phyloP scores from a whole-genome alignment of 192 early-diverging fungal genomes.

The Gryganskiella cystojenkinii region DNA sequence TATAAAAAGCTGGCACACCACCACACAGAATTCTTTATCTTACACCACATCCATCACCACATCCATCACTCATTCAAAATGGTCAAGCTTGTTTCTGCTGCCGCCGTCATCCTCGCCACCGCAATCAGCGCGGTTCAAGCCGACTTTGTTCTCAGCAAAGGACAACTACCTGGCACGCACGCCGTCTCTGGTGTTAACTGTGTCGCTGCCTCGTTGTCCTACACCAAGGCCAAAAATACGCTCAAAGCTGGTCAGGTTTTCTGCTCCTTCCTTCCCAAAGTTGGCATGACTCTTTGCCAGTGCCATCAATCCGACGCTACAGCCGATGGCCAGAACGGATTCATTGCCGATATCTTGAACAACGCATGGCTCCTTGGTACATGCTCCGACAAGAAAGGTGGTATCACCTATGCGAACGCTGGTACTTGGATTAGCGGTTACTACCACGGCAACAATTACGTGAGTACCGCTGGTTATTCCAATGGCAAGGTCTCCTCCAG shows the following conservation, averaged over 20 bases:
- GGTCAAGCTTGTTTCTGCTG: constrained; percentile 12
- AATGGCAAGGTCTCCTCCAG: no score
- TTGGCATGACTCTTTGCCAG: constrained; percentile 6
- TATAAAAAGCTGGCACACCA: no score
- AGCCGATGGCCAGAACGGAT: neutral
- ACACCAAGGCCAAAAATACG: neutral
- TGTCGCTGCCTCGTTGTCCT: neutral
- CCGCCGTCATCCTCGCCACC: constrained; percentile 3
- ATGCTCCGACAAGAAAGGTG: neutral
- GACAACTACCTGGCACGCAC: neutral
- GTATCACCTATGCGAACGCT: neutral
- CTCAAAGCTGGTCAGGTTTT: constrained; percentile 6
- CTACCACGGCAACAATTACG: neutral
- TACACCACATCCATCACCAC: no score
- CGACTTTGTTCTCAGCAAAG: constrained; percentile 2
- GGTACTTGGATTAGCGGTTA: constrained; percentile 9
- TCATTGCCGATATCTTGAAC: neutral
- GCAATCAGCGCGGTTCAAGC: neutral
- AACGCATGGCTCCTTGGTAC: neutral
- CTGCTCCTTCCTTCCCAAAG: constrained; percentile 1
- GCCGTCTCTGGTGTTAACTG: neutral
- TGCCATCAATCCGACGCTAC: neutral
- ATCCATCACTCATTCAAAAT: neutral
- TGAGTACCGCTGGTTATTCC: neutral
- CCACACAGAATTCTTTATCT: no score